A percentile compares a stretch with the other conserved stretches of the same genome.
Evolutionary conservation across 208 protist genomes (phyloP).

Genomic region (Willaertia magna): DNA sequence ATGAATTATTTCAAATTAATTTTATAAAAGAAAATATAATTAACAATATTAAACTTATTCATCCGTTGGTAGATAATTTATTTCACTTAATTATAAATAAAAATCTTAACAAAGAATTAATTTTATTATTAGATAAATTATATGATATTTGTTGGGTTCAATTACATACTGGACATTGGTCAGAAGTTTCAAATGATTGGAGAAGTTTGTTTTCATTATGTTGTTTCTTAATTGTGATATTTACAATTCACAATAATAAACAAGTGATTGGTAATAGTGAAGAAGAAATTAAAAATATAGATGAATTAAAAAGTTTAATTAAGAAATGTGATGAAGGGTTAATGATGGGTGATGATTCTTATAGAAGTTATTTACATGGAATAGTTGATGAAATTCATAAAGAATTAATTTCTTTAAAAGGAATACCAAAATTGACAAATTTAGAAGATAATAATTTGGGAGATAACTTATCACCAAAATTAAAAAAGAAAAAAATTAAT

Average conservation of each 20-base stretch:
- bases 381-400: not conserved
- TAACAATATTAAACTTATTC: too few relatives aligned
- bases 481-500: not conserved
- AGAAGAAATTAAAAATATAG: too few relatives aligned
- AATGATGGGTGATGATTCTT: not conserved
- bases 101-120: too few relatives aligned
- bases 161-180: conserved; percentile 8
- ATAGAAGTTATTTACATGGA: not conserved
- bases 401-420: not conserved
- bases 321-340: not conserved
- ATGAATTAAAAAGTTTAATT: too few relatives aligned
- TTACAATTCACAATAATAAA: not conserved
- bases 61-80: too few relatives aligned
- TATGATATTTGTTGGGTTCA: not conserved
- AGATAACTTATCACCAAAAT: too few relatives aligned
- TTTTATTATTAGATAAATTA: too few relatives aligned
- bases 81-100: too few relatives aligned
- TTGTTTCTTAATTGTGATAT: not conserved
- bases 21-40: too few relatives aligned
- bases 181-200: not conserved
- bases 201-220: not conserved
- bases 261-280: too few relatives aligned
- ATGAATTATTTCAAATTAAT: too few relatives aligned
- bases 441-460: not conserved
- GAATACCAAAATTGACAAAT: not conserved